phyloP scores from a whole-genome alignment of 2,329 filamentous ascomycete genomes.

The Colletotrichum lindemuthianum region DNA sequence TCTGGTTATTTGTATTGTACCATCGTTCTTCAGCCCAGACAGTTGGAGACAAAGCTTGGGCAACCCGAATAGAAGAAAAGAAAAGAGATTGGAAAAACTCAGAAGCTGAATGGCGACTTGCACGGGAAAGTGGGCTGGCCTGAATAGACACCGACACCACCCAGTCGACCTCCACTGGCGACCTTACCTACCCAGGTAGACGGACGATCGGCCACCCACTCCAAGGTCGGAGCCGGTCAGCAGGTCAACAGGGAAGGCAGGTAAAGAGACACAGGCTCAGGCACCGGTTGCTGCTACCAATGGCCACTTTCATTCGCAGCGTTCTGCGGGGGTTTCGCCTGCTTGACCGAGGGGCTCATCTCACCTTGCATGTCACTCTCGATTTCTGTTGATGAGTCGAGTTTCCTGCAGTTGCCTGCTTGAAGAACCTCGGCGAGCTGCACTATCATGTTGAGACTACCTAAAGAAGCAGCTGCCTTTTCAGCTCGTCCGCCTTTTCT shows the following conservation, averaged over 20 bases:
- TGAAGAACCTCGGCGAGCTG: slow-evolving; percentile 2
- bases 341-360: too few relatives aligned
- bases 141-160: not conserved
- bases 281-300: not conserved
- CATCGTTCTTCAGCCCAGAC: not conserved
- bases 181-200: slow-evolving; percentile 1
- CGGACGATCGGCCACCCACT: slow-evolving; percentile 12
- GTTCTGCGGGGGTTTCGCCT: too few relatives aligned
- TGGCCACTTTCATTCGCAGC: too few relatives aligned
- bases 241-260: slow-evolving; percentile 2
- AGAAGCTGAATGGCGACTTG: slow-evolving; percentile 17
- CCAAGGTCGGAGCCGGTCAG: slow-evolving; percentile 22
- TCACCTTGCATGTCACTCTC: too few relatives aligned
- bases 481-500: too few relatives aligned
- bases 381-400: too few relatives aligned
- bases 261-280: not conserved
- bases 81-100: slow-evolving; percentile 1
- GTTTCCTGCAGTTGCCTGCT: too few relatives aligned
- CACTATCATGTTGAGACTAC: too few relatives aligned
- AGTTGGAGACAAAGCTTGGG: slow-evolving; percentile 1
- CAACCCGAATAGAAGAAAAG: not conserved
- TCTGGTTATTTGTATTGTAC: not conserved
- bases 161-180: slow-evolving; percentile 12
- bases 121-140: slow-evolving; percentile 26
- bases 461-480: too few relatives aligned